These are phyloP conservation scores for Beta macrorhiza DNA, from an alignment of 179 eudicot genomes.

Conservation along the genomic window DNA sequence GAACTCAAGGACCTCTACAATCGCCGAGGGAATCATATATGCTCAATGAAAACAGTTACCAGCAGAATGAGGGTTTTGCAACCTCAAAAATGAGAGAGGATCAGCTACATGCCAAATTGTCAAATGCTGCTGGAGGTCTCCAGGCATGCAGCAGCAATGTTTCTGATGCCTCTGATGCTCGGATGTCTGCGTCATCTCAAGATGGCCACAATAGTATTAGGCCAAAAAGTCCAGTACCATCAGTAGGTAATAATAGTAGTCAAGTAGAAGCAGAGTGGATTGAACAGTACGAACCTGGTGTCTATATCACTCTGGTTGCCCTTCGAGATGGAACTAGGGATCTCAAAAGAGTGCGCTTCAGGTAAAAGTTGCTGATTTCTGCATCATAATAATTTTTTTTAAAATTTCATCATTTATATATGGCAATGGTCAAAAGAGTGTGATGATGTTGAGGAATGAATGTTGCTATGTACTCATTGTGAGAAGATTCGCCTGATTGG, in stretches of 20 bases:
- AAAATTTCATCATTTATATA: not conserved
- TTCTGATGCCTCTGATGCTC: conserved; percentile 45
- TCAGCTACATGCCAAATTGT: conserved; percentile 35
- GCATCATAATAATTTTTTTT: not conserved
- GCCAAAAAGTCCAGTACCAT: conserved; percentile 39
- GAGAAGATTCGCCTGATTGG: not conserved
- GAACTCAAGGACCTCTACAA: conserved; percentile 37
- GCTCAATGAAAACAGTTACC: conserved; percentile 33
- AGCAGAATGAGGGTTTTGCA: conserved; percentile 37
- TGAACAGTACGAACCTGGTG: conserved; percentile 98
- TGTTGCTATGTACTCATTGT: not conserved
- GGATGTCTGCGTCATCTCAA: conserved; percentile 40
- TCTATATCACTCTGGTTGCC: conserved; percentile 88
- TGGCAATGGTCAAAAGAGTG: not conserved
- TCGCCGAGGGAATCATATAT: conserved; percentile 36
- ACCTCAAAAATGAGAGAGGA: conserved; percentile 41
- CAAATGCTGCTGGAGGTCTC: conserved; percentile 39
- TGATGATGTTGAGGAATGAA: not conserved
- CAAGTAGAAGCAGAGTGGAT: conserved; percentile 97
- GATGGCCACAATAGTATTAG: conserved; percentile 53
- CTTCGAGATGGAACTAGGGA: conserved; percentile 92
- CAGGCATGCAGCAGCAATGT: conserved; percentile 40
- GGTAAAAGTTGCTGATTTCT: conserved; percentile 40
- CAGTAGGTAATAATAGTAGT: conserved; percentile 38
- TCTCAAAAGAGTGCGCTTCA: conserved; percentile 98